phyloP scores from a whole-genome alignment of 2,329 filamentous ascomycete genomes.

The Fusarium xylarioides region DNA sequence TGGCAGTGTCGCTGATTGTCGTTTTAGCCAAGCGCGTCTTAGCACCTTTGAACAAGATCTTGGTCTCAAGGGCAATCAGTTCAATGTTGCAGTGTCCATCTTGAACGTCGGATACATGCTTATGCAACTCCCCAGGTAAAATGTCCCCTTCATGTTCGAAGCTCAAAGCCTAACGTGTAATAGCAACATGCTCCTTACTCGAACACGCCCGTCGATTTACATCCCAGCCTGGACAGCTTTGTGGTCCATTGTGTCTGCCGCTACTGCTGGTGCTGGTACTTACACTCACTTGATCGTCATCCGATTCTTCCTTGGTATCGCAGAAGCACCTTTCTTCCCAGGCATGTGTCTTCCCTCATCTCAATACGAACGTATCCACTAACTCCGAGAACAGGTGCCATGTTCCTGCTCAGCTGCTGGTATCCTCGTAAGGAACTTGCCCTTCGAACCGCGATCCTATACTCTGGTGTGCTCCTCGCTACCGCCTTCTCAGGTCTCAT shows the following conservation, averaged over 20 bases:
- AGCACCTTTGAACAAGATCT: constrained; percentile 39
- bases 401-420: constrained; percentile 23
- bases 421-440: constrained; percentile 42
- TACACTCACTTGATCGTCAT: constrained; percentile 18
- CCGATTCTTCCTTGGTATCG: constrained; percentile 36
- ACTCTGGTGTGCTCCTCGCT: constrained; percentile 38
- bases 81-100: constrained; percentile 40
- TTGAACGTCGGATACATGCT: constrained; percentile 38
- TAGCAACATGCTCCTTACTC: constrained; percentile 26
- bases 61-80: constrained; percentile 35
- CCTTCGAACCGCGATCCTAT: constrained; percentile 36
- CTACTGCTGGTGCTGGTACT: constrained; percentile 24
- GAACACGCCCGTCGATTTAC: constrained; percentile 30
- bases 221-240: constrained; percentile 27
- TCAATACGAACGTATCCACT: neutral
- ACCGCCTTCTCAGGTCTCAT: constrained; percentile 38
- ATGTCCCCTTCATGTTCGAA: rapidly evolving
- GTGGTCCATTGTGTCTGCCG: constrained; percentile 37
- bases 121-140: constrained; percentile 6
- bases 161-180: neutral
- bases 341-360: neutral
- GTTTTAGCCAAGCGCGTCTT: constrained; percentile 35
- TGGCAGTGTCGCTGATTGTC: neutral
- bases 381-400: neutral
- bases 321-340: constrained; percentile 38